Evolutionary conservation across 1,139 yeast genomes (phyloP).

Genomic region (Saccharomyces hybrid): DNA sequence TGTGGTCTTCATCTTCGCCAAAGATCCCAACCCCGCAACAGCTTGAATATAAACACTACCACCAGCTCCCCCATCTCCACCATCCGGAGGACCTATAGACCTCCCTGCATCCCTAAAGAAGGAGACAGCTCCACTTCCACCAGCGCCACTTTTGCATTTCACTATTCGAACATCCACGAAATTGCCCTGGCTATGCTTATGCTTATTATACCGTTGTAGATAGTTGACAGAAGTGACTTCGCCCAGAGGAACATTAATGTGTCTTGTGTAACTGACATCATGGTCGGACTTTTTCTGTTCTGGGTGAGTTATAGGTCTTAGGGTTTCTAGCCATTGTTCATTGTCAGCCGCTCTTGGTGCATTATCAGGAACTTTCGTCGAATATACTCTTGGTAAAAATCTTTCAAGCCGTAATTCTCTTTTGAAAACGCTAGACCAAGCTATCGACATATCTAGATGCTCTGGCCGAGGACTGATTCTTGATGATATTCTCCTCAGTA

Average conservation of each 20-base stretch:
- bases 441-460: neutral
- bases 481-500: neutral
- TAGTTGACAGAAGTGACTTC: conserved; percentile 28
- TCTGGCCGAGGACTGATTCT: neutral
- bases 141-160: conserved; percentile 66
- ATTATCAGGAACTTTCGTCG: conserved; percentile 30
- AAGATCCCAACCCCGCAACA: conserved; percentile 57
- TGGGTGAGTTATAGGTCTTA: conserved; percentile 11
- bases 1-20: conserved; percentile 59
- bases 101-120: conserved; percentile 81
- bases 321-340: conserved; percentile 38
- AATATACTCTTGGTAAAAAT: neutral
- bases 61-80: conserved; percentile 96
- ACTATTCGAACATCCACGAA: conserved; percentile 63
- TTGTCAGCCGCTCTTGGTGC: conserved; percentile 43
- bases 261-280: neutral
- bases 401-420: neutral
- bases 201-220: conserved; percentile 33
- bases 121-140: conserved; percentile 84
- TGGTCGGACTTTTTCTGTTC: neutral
- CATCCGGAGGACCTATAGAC: conserved; percentile 90
- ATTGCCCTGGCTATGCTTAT: conserved; percentile 33
- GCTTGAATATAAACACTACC: conserved; percentile 83
- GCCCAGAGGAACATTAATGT: conserved; percentile 33
- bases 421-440: neutral